These are phyloP conservation scores for Passiflora organensis DNA, from an alignment of 345 rosid genomes.

Conservation along the genomic window DNA sequence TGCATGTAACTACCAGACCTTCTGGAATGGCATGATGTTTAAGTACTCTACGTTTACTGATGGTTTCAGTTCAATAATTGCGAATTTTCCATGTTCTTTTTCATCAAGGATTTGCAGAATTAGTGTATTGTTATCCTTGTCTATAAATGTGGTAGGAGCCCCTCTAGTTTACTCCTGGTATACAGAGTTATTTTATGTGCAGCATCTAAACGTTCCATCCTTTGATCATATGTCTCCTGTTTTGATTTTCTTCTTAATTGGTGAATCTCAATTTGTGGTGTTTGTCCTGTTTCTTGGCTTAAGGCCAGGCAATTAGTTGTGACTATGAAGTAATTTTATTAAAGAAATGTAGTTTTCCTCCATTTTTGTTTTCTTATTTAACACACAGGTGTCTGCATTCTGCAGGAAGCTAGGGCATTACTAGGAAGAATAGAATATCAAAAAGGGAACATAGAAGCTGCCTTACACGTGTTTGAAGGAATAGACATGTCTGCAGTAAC, in stretches of 20 bases:
- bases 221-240: no score
- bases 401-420: constrained; percentile 76
- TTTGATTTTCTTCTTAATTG: background rate
- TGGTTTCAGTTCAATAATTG: background rate
- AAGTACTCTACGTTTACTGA: background rate
- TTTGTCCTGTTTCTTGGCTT: background rate
- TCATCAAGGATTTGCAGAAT: background rate
- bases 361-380: background rate
- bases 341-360: background rate
- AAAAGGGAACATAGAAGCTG: constrained; percentile 61
- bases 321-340: background rate
- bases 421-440: constrained; percentile 70
- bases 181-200: background rate
- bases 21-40: background rate
- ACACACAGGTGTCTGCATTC: background rate
- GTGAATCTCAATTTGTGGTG: background rate
- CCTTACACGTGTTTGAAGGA: constrained; percentile 69
- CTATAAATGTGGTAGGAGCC: no score
- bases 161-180: no score
- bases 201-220: background rate
- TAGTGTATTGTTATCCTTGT: no score
- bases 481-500: constrained; percentile 50
- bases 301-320: background rate
- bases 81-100: constrained; percentile 2
- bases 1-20: background rate